These are phyloP conservation scores for Leccinum fuscescens DNA, from an alignment of 1,284 basidiomycete genomes.

Conservation along the genomic window DNA sequence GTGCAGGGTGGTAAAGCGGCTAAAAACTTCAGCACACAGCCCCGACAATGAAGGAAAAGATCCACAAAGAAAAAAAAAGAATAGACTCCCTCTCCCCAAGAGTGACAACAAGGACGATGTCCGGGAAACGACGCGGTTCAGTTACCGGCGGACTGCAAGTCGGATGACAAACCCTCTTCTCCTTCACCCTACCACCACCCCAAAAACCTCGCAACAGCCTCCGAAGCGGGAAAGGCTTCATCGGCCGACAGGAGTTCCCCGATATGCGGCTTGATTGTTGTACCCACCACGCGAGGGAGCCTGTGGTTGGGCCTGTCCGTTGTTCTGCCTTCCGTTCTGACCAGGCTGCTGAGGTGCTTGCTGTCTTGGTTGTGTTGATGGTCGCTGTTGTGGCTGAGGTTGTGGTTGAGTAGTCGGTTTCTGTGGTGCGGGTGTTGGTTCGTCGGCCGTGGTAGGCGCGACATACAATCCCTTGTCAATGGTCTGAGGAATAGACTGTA, in stretches of 20 bases:
- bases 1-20: constrained; percentile 5
- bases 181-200: not conserved
- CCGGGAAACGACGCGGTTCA: constrained; percentile 14
- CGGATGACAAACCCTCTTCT: constrained; percentile 11
- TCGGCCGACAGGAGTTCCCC: constrained; percentile 30
- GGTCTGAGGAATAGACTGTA: constrained; percentile 89
- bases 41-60: constrained; percentile 13
- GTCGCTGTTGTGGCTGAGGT: constrained; percentile 34
- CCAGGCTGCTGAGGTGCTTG: constrained; percentile 22
- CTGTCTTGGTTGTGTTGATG: constrained; percentile 24
- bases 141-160: constrained; percentile 13
- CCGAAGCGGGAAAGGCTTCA: constrained; percentile 16
- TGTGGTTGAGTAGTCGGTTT: constrained; percentile 33
- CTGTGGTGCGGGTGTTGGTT: constrained; percentile 42
- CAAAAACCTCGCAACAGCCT: not conserved
- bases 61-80: constrained; percentile 8
- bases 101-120: constrained; percentile 15
- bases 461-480: constrained; percentile 96
- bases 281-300: constrained; percentile 23
- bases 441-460: constrained; percentile 58
- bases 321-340: constrained; percentile 33
- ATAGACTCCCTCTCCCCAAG: constrained; percentile 11
- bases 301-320: constrained; percentile 21
- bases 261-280: constrained; percentile 26
- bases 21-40: constrained; percentile 11